These are phyloP conservation scores for Persicaria tinctoria DNA, from an alignment of 148 eudicot species.

Conservation along the genomic window DNA sequence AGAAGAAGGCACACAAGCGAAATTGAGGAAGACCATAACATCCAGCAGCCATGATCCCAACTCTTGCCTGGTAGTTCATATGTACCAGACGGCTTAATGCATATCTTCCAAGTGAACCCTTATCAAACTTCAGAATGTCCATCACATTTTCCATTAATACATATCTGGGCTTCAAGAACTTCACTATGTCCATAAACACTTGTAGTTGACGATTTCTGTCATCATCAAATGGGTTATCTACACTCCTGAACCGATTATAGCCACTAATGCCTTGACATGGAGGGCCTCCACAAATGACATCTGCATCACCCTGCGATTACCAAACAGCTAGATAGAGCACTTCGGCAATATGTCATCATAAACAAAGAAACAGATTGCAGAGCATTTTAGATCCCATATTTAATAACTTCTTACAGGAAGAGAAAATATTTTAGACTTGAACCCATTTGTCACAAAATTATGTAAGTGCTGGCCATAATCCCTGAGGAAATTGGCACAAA, in stretches of 20 bases:
- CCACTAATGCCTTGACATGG: conserved; percentile 99
- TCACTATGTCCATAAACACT: conserved; percentile 83
- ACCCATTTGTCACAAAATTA: conserved; percentile 56
- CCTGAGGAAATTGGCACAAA: conserved; percentile 30
- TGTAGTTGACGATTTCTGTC: conserved; percentile 82
- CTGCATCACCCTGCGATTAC: conserved; percentile 59
- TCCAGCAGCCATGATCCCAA: conserved; percentile 88
- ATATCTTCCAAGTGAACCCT: conserved; percentile 75
- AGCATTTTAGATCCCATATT: not conserved
- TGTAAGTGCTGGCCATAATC: conserved; percentile 65
- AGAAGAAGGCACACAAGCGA: conserved; percentile 82
- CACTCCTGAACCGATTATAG: conserved; percentile 69
- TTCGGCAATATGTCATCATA: not conserved
- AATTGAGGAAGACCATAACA: conserved; percentile 97
- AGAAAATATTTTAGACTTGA: conserved; percentile 54
- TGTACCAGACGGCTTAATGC: conserved; percentile 83
- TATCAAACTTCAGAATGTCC: conserved; percentile 70
- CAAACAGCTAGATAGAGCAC: not conserved
- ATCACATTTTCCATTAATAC: conserved; percentile 90
- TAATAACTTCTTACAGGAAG: conserved; percentile 52
- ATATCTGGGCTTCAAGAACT: conserved; percentile 76
- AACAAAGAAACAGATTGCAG: not conserved
- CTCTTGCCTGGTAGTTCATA: conserved; percentile 77
- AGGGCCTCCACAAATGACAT: conserved; percentile 91
- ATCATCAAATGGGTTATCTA: conserved; percentile 64